Evolutionary conservation across 352 stramenopile genomes (phyloP).

Genomic region (Plasmopara muralis): DNA sequence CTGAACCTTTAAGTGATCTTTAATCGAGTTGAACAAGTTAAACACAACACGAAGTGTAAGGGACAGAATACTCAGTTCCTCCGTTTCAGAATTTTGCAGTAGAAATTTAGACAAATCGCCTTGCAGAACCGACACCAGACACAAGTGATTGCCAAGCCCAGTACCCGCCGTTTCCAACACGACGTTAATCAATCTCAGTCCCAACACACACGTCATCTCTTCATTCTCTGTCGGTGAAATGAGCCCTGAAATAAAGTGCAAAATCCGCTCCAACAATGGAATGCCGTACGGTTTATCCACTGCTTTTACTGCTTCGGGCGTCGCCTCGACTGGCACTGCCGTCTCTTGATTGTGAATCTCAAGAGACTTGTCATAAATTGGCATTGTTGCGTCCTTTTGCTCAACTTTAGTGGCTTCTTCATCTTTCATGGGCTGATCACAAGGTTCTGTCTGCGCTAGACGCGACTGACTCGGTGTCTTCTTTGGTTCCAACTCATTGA

Average conservation of each 20-base stretch:
- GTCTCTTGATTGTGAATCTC: constrained; percentile 14
- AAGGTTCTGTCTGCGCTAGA: constrained; percentile 2
- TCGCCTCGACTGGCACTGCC: constrained; percentile 6
- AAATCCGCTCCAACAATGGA: constrained; percentile 88
- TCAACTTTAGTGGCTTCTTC: neutral
- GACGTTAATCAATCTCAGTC: constrained; percentile 95
- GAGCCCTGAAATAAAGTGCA: constrained; percentile 90
- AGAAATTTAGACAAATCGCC: constrained; percentile 97
- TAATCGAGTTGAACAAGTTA: constrained; percentile 99
- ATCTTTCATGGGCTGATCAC: neutral
- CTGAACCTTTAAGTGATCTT: constrained; percentile 98
- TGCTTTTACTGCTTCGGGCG: constrained; percentile 8
- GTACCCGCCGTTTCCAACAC: constrained; percentile 92
- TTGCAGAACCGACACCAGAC: constrained; percentile 84
- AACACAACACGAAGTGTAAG: constrained; percentile 96
- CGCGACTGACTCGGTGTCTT: constrained; percentile 10
- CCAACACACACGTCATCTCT: constrained; percentile 85
- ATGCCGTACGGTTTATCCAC: constrained; percentile 74
- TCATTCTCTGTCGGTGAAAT: constrained; percentile 90
- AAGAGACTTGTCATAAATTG: constrained; percentile 22
- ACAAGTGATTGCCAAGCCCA: constrained; percentile 62
- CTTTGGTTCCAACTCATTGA: constrained; percentile 57
- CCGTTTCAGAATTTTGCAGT: constrained; percentile 92
- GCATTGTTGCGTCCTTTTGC: constrained; percentile 9
- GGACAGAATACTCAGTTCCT: constrained; percentile 89